Evolutionary conservation across 1,284 basidiomycete genomes (phyloP), one percentile per base, ranked within the genome.

Genomic region (Boletellus deceptivus): DNA sequence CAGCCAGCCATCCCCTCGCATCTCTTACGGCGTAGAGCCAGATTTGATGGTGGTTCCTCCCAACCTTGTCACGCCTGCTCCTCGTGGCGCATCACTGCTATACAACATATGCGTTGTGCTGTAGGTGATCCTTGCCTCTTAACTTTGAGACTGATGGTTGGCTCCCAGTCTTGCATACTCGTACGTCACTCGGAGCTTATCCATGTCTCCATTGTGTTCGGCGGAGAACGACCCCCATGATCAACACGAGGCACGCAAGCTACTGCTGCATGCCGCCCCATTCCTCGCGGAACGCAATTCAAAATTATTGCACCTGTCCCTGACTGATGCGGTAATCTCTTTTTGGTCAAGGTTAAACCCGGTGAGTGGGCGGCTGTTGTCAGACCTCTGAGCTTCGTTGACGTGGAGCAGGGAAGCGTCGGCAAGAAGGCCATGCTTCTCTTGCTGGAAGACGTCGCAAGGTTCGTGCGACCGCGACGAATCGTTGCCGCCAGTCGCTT

Each of bases 61-160:
- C 9, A 62, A 70, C 0, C 71, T 87, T 64, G 55, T 80, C 2
- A 71, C 70, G 34, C 67, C 73, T 9, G 55, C 69, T 20, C 65
- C 71, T 4, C 65, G 61, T 3, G 72, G 75, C 1, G 72, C 75
- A 17, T 70, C 77, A 2, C 68, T 90, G 16, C 59, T 83, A 8
- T 88, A 84, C 58, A 91, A 90, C 52, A 69, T 86, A 29, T 77
- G 75, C 38, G 78, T 80, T 3, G 65, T 88, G n/a, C 74, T 79
- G 89, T 89, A 63, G 50, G 86, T 73, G 4, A 25, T 11, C 11
- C 13, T 46, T 48, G 18, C 43, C 35, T 14, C 16, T 17, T 27
- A 1, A 7, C 13, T 40, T n/a, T 34, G 18, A n/a, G 33, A 22
- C 50, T 51, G 35, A 51, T 5, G 29, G 46, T 46, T 16, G 22